phyloP scores from a whole-genome alignment of 2,329 filamentous ascomycete species.

The Cadophora sp. region DNA sequence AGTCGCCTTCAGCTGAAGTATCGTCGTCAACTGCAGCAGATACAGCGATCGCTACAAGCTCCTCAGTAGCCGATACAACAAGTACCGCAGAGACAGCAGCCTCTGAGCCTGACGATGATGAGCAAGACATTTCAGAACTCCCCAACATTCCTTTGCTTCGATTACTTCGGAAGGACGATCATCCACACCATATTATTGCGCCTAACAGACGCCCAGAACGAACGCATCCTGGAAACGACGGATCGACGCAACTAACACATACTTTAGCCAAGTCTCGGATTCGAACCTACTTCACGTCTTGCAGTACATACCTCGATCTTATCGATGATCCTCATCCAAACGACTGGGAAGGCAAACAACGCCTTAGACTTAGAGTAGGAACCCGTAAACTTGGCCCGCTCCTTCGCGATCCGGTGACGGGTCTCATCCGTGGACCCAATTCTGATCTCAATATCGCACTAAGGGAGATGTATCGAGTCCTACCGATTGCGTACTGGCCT shows the following conservation, averaged over 20 bases:
- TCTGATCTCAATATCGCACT: constrained; percentile 32
- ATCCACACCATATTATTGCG: constrained; percentile 47
- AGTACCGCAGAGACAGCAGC: constrained; percentile 2
- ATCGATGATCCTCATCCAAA: constrained; percentile 56
- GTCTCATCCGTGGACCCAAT: constrained; percentile 27
- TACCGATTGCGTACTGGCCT: constrained; percentile 47
- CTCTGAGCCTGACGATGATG: not conserved
- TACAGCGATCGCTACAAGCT: constrained; percentile 17
- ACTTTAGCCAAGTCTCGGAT: constrained; percentile 61
- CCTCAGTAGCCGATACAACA: not conserved
- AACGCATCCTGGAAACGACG: constrained; percentile 58
- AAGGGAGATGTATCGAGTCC: constrained; percentile 37
- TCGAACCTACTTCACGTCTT: constrained; percentile 59
- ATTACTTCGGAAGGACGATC: constrained; percentile 39
- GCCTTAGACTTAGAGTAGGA: constrained; percentile 57
- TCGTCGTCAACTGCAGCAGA: constrained; percentile 17
- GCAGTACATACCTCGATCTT: constrained; percentile 64
- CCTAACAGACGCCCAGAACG: constrained; percentile 49
- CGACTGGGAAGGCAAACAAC: constrained; percentile 42
- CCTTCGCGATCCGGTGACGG: constrained; percentile 26
- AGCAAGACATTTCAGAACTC: constrained; percentile 26
- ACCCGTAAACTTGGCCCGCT: constrained; percentile 49
- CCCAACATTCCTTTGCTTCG: constrained; percentile 38
- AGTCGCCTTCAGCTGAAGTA: constrained; percentile 3
- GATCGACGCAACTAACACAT: constrained; percentile 50